A percentile compares a stretch with the other conserved stretches of the same genome.
These are phyloP conservation scores for Acer campestre DNA, from an alignment of 345 rosid genomes.

Conservation along the genomic window DNA sequence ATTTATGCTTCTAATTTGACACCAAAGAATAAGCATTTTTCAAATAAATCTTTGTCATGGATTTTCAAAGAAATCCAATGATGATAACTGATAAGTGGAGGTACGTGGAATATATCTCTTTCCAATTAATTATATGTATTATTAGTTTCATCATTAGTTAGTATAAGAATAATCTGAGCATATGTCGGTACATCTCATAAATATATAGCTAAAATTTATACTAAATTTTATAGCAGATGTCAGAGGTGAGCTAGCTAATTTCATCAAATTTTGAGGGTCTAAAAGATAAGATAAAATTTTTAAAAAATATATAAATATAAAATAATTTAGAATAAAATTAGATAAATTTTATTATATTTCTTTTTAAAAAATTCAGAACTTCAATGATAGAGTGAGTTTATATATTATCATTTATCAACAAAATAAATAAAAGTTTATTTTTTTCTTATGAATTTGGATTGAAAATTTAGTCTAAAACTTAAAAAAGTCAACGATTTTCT, in stretches of 20 bases:
- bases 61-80: not conserved
- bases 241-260: too few relatives aligned
- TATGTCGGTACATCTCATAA: too few relatives aligned
- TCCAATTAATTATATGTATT: not conserved
- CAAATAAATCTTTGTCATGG: not conserved
- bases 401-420: too few relatives aligned
- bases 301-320: too few relatives aligned
- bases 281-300: too few relatives aligned
- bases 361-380: too few relatives aligned
- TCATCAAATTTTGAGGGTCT: too few relatives aligned
- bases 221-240: too few relatives aligned
- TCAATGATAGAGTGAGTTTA: not conserved
- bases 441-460: not conserved
- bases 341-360: too few relatives aligned
- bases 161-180: not conserved
- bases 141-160: not conserved
- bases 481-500: not conserved
- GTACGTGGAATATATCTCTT: not conserved
- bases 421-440: too few relatives aligned
- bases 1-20: slow-evolving; percentile 1
- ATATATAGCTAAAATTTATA: too few relatives aligned
- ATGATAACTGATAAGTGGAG: not conserved
- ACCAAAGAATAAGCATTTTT: not conserved
- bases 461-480: not conserved
- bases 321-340: too few relatives aligned